These are phyloP conservation scores for Russula foetens DNA, from an alignment of 768 basidiomycete species.

Conservation along the genomic window DNA sequence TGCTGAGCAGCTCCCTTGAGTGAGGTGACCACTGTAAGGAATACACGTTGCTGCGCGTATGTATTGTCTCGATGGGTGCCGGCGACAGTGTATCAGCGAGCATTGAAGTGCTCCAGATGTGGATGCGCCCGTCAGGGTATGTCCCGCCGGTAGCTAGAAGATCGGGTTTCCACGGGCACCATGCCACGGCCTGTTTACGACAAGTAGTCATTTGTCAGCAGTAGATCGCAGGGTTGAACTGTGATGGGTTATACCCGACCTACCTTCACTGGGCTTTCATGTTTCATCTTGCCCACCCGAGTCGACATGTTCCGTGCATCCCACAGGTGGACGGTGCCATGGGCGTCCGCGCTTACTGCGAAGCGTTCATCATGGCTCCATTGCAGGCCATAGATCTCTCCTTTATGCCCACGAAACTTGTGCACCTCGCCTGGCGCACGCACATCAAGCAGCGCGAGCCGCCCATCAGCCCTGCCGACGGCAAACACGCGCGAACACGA, in stretches of 20 bases:
- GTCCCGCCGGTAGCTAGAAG: slow-evolving; percentile 62
- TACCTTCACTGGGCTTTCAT: slow-evolving; percentile 39
- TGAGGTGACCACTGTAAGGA: slow-evolving; percentile 55
- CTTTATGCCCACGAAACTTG: slow-evolving; percentile 27
- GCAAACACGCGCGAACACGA: slow-evolving; percentile 29
- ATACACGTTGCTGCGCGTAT: slow-evolving; percentile 44
- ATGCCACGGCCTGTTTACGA: slow-evolving; percentile 49
- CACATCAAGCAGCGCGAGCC: slow-evolving; percentile 32
- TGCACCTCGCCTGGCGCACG: slow-evolving; percentile 27
- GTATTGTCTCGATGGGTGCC: slow-evolving; percentile 40
- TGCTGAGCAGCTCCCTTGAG: slow-evolving; percentile 49
- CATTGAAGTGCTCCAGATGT: slow-evolving; percentile 42
- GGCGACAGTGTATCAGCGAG: slow-evolving; percentile 36
- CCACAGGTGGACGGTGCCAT: slow-evolving; percentile 38
- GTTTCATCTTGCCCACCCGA: slow-evolving; percentile 34
- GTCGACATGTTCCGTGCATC: slow-evolving; percentile 31
- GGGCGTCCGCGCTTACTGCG: slow-evolving; percentile 35
- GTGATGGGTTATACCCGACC: background rate
- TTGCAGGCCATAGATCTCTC: slow-evolving; percentile 34
- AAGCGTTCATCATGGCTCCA: slow-evolving; percentile 34
- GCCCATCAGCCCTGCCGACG: slow-evolving; percentile 33
- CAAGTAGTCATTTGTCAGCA: background rate
- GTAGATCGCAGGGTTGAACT: background rate
- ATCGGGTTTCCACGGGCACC: slow-evolving; percentile 67
- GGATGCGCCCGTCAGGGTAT: slow-evolving; percentile 51